A percentile compares a stretch with the other conserved stretches of the same genome.
These are phyloP conservation scores for Phytomonas francai DNA, from an alignment of 208 protist genomes.

Conservation along the genomic window DNA sequence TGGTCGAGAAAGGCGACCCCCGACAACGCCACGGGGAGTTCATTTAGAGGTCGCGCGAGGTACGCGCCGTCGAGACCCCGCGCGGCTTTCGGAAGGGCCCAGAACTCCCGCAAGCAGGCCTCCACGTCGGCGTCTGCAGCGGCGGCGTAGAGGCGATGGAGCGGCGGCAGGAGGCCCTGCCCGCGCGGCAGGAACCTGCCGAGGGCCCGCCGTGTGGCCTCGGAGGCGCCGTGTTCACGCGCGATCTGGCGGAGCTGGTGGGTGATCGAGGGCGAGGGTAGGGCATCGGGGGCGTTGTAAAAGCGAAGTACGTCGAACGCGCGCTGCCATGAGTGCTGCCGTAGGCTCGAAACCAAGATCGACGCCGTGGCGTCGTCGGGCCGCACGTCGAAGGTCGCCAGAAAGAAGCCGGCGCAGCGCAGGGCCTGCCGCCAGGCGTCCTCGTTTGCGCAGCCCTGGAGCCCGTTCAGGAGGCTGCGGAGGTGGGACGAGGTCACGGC, in stretches of 20 bases:
- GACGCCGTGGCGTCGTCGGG: constrained; percentile 43
- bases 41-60: constrained; percentile 31
- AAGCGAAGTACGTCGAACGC: constrained; percentile 59
- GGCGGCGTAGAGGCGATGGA: constrained; percentile 71
- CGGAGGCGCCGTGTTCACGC: constrained; percentile 57
- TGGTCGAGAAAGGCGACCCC: constrained; percentile 60
- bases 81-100: constrained; percentile 13
- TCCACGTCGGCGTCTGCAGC: constrained; percentile 31
- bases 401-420: constrained; percentile 22
- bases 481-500: constrained; percentile 45
- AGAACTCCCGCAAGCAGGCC: constrained; percentile 14
- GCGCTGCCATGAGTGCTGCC: constrained; percentile 56
- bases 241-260: constrained; percentile 67
- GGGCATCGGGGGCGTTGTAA: constrained; percentile 3
- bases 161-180: constrained; percentile 63
- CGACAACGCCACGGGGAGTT: constrained; percentile 50
- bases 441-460: constrained; percentile 60
- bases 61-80: constrained; percentile 11
- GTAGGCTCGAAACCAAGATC: constrained; percentile 52
- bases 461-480: constrained; percentile 42
- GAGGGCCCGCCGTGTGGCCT: constrained; percentile 27
- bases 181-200: constrained; percentile 13
- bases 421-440: constrained; percentile 50
- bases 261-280: constrained; percentile 21
- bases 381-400: constrained; percentile 15